A percentile compares a stretch with the other conserved stretches of the same genome.
Evolutionary conservation across 192 early-diverging fungal species (phyloP).

Genomic region (Coemansia sp.): DNA sequence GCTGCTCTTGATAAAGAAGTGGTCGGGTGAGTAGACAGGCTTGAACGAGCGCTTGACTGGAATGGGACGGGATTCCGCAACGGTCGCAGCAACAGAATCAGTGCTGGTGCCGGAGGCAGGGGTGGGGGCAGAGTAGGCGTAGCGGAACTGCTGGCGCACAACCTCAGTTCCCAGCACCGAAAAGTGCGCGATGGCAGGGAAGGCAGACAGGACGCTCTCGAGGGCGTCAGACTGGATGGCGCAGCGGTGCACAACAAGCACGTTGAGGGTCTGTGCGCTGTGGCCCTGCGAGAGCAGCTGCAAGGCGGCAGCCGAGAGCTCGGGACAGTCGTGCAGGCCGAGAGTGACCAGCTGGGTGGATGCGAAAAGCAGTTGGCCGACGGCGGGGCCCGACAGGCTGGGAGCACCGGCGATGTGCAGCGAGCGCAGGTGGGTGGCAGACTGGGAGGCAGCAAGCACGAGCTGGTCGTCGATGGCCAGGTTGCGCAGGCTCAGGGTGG

Average conservation of each 20-base stretch:
- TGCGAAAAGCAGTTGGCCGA: slow-evolving; percentile 11
- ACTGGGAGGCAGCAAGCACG: slow-evolving; percentile 8
- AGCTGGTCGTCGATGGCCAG: slow-evolving; percentile 21
- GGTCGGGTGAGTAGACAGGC: slow-evolving; percentile 23
- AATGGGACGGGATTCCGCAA: neutral
- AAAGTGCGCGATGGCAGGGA: slow-evolving; percentile 25
- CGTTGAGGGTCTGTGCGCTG: slow-evolving; percentile 21
- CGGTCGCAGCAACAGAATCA: neutral
- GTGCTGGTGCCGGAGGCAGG: too few species aligned
- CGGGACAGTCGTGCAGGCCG: slow-evolving; percentile 26
- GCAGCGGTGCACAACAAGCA: slow-evolving; percentile 26
- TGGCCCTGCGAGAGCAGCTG: slow-evolving; percentile 16
- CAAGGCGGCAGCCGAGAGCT: slow-evolving; percentile 18
- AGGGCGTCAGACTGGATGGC: slow-evolving; percentile 40
- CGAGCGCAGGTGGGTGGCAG: slow-evolving; percentile 23
- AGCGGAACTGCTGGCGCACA: slow-evolving; percentile 33
- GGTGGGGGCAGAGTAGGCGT: slow-evolving; percentile 10
- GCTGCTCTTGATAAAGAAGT: slow-evolving; percentile 33
- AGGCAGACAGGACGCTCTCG: slow-evolving; percentile 22
- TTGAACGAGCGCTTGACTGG: slow-evolving; percentile 25
- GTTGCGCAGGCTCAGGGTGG: slow-evolving; percentile 24
- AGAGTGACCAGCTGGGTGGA: slow-evolving; percentile 23
- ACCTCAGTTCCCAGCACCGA: slow-evolving; percentile 28
- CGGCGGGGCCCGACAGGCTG: slow-evolving; percentile 13
- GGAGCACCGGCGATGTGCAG: slow-evolving; percentile 25